Conservation (phyloP, 257 asterid species). For the Solanum corneliomulleri region DNA sequence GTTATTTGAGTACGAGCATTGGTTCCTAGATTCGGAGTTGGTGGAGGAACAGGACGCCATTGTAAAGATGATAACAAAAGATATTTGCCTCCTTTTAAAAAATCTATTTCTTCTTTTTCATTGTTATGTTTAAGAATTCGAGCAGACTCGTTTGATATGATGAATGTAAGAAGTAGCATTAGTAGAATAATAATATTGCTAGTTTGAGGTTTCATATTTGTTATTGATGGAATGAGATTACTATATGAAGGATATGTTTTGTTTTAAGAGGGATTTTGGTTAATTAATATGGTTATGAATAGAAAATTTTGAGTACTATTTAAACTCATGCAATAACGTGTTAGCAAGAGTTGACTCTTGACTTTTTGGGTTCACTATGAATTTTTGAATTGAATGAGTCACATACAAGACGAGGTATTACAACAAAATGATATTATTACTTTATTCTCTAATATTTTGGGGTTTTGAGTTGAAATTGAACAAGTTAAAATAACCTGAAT, state of each 20-base stretch:
- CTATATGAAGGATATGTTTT: background rate
- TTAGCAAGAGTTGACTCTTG: background rate
- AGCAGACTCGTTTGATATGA: background rate
- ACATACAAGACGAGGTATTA: no score
- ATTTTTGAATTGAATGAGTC: no score
- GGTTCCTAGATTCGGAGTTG: background rate
- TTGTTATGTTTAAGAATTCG: background rate
- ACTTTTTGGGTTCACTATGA: background rate
- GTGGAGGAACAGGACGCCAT: background rate
- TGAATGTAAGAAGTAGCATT: background rate
- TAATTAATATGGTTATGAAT: background rate
- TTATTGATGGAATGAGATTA: background rate
- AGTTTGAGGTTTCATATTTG: background rate
- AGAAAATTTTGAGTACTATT: background rate
- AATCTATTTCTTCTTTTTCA: background rate
- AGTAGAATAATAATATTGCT: no score
- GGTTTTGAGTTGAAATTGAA: no score
- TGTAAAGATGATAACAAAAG: background rate
- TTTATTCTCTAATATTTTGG: no score
- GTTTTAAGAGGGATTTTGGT: background rate
- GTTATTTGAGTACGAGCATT: background rate
- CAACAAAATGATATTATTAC: no score
- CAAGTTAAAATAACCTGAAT: no score
- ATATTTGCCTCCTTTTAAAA: background rate
- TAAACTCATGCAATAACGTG: background rate